Evolutionary conservation across 805 yeast species (phyloP), one percentile per base, ranked within the genome.

Genomic region (Candida gorgasii): DNA sequence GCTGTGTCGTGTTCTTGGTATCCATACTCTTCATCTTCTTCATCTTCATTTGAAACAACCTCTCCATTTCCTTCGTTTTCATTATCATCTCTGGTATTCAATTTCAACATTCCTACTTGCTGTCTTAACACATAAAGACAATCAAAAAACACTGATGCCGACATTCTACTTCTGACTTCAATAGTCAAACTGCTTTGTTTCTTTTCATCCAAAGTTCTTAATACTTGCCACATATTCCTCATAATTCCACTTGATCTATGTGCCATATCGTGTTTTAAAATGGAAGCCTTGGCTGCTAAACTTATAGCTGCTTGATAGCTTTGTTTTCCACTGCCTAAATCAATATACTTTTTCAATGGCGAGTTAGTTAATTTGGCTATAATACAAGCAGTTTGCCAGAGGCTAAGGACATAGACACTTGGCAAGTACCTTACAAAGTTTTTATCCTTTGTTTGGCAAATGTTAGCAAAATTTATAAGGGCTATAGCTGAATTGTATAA

Each of bases 381-480:
- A 28, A 92, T 80, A 53, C 89, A 85, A 1, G 96, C 81, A 1
- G 96, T 86, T 62, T 93, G 98, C 96, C 98, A 89, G 20, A 90
- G 78, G 36, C 84, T 81, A 47, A 89, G 70, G 1, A 89, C 79
- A 57, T 86, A 84, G 1, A 87, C 89, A 39, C 86, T 86, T 0
- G 99, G 98, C 35, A 92, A 72, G 55, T 85, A 88, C 52, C 75
- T 79, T 56, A 90, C 78, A 54, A 88, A 84, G 24, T 69, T 71
- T 33, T 76, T 75, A 54, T 84, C 80, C 20, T 75, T 68, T 16
- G 72, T 67, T 46, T 83, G 82, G 47, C 89, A 79, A 14, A 72
- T 57, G 39, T 78, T 75, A 17, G 86, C 80, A 61, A 87, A 95
- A 26, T 73, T 73, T 39, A 92, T 66, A 12, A 89, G 66, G 2